Conservation (phyloP, 106 monocot species). For the Allium cepa region DNA sequence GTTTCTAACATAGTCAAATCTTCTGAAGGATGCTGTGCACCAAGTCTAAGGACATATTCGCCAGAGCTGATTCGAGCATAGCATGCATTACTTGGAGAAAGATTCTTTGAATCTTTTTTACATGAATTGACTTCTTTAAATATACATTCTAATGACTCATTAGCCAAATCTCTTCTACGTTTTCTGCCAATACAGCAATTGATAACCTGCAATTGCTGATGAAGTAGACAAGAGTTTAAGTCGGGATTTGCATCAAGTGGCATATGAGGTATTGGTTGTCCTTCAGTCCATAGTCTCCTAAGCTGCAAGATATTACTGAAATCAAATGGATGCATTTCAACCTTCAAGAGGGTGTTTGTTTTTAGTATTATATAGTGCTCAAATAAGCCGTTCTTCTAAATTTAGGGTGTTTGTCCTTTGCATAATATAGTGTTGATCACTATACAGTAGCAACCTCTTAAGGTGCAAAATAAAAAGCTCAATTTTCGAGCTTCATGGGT, state of each 20-base stretch:
- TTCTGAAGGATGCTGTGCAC: conserved; percentile 59
- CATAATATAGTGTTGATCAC: not conserved
- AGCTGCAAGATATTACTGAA: conserved; percentile 34
- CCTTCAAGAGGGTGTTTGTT: too few relatives aligned
- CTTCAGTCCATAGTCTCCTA: conserved; percentile 67
- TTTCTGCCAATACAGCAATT: conserved; percentile 93
- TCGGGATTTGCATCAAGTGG: conserved; percentile 76
- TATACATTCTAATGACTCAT: conserved; percentile 40
- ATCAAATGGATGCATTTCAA: too few relatives aligned
- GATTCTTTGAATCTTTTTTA: conserved; percentile 9
- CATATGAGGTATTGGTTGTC: conserved; percentile 67
- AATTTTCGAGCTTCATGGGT: too few relatives aligned
- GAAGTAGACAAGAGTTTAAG: conserved; percentile 71
- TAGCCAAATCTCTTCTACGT: conserved; percentile 29
- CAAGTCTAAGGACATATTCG: conserved; percentile 68
- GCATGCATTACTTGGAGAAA: conserved; percentile 13
- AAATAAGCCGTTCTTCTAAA: too few relatives aligned
- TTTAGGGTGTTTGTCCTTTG: too few relatives aligned
- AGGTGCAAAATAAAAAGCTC: too few relatives aligned
- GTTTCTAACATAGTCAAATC: conserved; percentile 82
- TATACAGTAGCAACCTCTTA: not conserved
- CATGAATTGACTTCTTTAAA: conserved; percentile 20
- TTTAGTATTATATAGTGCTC: too few relatives aligned
- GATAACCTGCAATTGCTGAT: conserved; percentile 81
- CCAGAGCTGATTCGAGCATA: conserved; percentile 56